A percentile compares a stretch with the other conserved stretches of the same genome.
These are phyloP conservation scores for Phytophthora colocasiae DNA, from an alignment of 352 stramenopile species.

Conservation along the genomic window DNA sequence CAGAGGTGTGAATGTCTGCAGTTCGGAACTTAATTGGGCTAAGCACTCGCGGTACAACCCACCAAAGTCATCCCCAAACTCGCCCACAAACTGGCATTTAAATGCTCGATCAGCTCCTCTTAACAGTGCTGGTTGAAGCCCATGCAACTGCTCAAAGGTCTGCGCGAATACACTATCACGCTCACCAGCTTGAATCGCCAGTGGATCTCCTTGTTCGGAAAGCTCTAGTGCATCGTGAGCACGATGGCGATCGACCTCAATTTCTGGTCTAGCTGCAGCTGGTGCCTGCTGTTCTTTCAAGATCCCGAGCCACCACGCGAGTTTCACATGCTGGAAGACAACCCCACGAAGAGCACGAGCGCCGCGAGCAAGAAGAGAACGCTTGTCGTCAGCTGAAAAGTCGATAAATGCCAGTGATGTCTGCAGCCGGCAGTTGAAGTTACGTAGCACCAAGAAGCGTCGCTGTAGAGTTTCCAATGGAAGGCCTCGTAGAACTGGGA, in stretches of 20 bases:
- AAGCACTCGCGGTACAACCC: constrained; percentile 91
- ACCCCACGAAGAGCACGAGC: constrained; percentile 66
- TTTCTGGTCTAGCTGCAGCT: constrained; percentile 79
- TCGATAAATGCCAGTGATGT: constrained; percentile 89
- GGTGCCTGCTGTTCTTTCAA: constrained; percentile 89
- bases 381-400: constrained; percentile 68
- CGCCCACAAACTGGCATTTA: constrained; percentile 92
- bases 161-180: constrained; percentile 89
- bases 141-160: constrained; percentile 86
- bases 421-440: constrained; percentile 89
- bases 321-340: constrained; percentile 90
- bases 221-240: constrained; percentile 69
- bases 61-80: constrained; percentile 92
- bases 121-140: constrained; percentile 85
- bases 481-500: constrained; percentile 53
- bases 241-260: constrained; percentile 85
- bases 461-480: constrained; percentile 68
- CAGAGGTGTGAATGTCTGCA: constrained; percentile 75
- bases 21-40: constrained; percentile 87
- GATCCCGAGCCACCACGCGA: constrained; percentile 89
- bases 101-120: constrained; percentile 89
- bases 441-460: constrained; percentile 87
- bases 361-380: constrained; percentile 69
- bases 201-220: constrained; percentile 37
- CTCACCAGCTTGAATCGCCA: constrained; percentile 44